phyloP scores from a whole-genome alignment of 805 yeast genomes.

The Scheffersomyces ergatensis region DNA sequence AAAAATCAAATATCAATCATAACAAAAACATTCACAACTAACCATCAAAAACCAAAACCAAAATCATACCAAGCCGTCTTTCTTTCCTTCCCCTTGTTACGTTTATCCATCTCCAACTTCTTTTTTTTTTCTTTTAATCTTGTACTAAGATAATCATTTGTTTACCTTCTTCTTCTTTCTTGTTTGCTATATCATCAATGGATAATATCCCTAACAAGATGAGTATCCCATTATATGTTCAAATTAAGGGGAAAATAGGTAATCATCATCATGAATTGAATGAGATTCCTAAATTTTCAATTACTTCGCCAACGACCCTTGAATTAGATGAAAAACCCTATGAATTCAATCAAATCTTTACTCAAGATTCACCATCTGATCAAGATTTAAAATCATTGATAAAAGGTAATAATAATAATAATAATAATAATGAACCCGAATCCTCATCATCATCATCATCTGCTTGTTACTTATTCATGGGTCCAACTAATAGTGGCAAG shows the following conservation, averaged over 20 bases:
- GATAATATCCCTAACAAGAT: too few species aligned
- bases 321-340: conserved; percentile 16
- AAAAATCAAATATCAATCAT: too few species aligned
- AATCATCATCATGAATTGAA: not conserved
- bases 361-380: conserved; percentile 4
- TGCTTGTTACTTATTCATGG: conserved; percentile 19
- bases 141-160: too few species aligned
- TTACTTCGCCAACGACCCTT: conserved; percentile 12
- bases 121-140: too few species aligned
- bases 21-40: too few species aligned
- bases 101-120: too few species aligned
- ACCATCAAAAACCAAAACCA: too few species aligned
- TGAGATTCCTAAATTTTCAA: conserved; percentile 7
- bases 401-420: not conserved
- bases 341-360: conserved; percentile 19
- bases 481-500: conserved; percentile 33
- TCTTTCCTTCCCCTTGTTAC: too few species aligned
- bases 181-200: too few species aligned
- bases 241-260: conserved; percentile 14
- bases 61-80: too few species aligned
- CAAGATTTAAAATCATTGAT: not conserved
- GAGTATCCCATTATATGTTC: conserved; percentile 23
- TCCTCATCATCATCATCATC: conserved; percentile 2
- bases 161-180: too few species aligned
- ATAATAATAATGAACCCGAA: conserved; percentile 1